Base-by-base conservation (phyloP, 2,329 filamentous ascomycete species). In the Alternaria sp. region DNA sequence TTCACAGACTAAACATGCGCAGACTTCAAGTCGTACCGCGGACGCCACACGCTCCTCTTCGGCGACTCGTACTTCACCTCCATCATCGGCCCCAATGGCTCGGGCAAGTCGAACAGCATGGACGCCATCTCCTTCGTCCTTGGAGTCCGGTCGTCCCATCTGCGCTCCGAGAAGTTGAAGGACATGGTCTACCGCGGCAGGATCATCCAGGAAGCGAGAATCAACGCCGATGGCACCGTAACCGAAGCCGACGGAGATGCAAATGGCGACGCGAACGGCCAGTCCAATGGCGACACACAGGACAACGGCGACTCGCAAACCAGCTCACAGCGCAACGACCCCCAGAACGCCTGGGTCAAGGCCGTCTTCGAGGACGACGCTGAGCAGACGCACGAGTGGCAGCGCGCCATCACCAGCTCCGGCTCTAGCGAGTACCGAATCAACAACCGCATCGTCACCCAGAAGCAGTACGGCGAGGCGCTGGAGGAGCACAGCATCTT, bases 21-120 rank as follows among this genome's bases (percentile, higher is more conserved):
- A 96, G 92, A 99, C 85, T 99, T 99, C 89, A 99, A 99, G 84
- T 98, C 96, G 74, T 99, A 99, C 85, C 97, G 97, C 81, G 96
- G 94, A 62, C 94, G 97, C 75, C 96, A 99, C 83, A 90, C 89
- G 64, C 89, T 99, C 47, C 88, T 97, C 57, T 97, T 99, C 75
- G 95, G 95, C 76, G 95, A 99, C 83, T 96, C 94, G 3, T 98
- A 97, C 82, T 99, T 99, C 81, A 99, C 96, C 54, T 99, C 96
- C 45, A 97, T 99, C 77, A 98, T 99, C 77, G 96, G 96, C 6
- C 96, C 96, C 79, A 99, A 99, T 94, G 96, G 96, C 85, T 98
- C 96, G 36, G 96, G 96, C 69, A 99, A 99, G 82, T 99, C 96
- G 19, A 99, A 99, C 75, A 96, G 93, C 64, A 99, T 99, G 96